Evolutionary conservation across 495 filamentous ascomycete species (phyloP).

Genomic region (Talaromyces stipitatus): DNA sequence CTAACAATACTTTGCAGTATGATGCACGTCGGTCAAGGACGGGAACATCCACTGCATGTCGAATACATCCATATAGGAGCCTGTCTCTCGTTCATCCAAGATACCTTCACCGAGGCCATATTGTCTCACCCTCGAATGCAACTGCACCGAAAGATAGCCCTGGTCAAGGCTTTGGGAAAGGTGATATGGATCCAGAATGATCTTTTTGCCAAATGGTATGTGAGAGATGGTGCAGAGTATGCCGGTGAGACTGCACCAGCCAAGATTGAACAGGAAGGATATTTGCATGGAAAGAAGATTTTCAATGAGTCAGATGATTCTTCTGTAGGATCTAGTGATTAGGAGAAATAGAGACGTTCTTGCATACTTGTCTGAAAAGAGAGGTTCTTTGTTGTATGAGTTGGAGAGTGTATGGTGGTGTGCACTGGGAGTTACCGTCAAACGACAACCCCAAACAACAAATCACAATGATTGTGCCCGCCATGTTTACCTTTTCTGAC

Average conservation of each 20-base stretch:
- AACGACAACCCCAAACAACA: too few relatives aligned
- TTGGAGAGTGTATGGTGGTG: too few relatives aligned
- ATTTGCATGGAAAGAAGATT: slow-evolving; percentile 43
- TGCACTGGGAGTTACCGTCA: too few relatives aligned
- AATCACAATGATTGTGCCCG: too few relatives aligned
- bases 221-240: slow-evolving; percentile 59
- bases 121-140: slow-evolving; percentile 59
- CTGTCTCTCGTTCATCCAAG: slow-evolving; percentile 61
- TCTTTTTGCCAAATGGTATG: slow-evolving; percentile 69
- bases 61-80: slow-evolving; percentile 71
- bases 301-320: slow-evolving; percentile 21
- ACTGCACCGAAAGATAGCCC: slow-evolving; percentile 55
- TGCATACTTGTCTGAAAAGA: background rate
- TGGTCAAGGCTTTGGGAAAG: slow-evolving; percentile 57
- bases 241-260: slow-evolving; percentile 49
- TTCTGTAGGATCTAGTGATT: background rate
- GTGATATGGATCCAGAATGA: slow-evolving; percentile 73
- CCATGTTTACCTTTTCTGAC: too few relatives aligned
- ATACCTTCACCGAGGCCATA: slow-evolving; percentile 66
- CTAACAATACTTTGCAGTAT: slow-evolving; percentile 28
- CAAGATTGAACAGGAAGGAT: slow-evolving; percentile 53
- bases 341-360: background rate
- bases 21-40: slow-evolving; percentile 63
- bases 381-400: background rate
- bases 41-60: slow-evolving; percentile 58